Percentiles rank a stretch among this genome's conserved stretches.
Evolutionary conservation across 1,284 basidiomycete species (phyloP).

Genomic region (Cryptococcus amylolentus): DNA sequence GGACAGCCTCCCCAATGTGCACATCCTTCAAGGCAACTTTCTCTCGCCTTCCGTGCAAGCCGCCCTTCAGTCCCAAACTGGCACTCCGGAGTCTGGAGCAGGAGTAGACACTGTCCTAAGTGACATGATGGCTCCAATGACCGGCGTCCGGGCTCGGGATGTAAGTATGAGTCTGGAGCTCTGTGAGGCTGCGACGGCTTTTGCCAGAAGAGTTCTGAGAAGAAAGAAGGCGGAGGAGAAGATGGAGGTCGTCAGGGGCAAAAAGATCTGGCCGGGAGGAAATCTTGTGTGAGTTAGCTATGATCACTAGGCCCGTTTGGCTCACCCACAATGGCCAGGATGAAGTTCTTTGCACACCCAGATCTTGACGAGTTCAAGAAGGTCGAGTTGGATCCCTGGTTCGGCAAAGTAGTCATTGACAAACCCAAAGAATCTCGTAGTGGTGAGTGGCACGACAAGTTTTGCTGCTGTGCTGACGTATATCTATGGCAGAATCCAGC

Average conservation of each 20-base stretch:
- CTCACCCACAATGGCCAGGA: slow-evolving; percentile 16
- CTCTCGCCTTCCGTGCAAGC: slow-evolving; percentile 56
- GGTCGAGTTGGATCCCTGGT: slow-evolving; percentile 36
- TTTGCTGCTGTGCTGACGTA: not conserved
- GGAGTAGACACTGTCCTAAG: slow-evolving; percentile 47
- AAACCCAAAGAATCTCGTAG: slow-evolving; percentile 46
- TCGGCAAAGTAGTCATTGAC: slow-evolving; percentile 39
- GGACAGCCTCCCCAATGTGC: slow-evolving; percentile 63
- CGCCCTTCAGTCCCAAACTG: not conserved
- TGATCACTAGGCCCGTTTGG: not conserved
- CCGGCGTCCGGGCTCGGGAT: slow-evolving; percentile 44
- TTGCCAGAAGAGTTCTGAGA: slow-evolving; percentile 26
- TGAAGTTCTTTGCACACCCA: slow-evolving; percentile 49
- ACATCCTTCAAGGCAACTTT: slow-evolving; percentile 69
- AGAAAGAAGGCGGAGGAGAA: slow-evolving; percentile 6
- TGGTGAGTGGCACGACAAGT: slow-evolving; percentile 19
- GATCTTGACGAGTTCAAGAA: slow-evolving; percentile 42
- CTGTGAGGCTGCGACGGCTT: slow-evolving; percentile 42
- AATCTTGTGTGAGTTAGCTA: slow-evolving; percentile 36
- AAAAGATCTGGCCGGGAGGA: slow-evolving; percentile 31
- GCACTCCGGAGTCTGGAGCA: slow-evolving; percentile 3
- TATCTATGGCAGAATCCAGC: slow-evolving; percentile 35
- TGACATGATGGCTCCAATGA: slow-evolving; percentile 53
- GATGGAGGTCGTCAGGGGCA: slow-evolving; percentile 6
- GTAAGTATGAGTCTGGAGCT: slow-evolving; percentile 43